A percentile compares a stretch with the other conserved stretches of the same genome.
phyloP scores from a whole-genome alignment of 73 alveolate species.

The Paramecium bursaria region DNA sequence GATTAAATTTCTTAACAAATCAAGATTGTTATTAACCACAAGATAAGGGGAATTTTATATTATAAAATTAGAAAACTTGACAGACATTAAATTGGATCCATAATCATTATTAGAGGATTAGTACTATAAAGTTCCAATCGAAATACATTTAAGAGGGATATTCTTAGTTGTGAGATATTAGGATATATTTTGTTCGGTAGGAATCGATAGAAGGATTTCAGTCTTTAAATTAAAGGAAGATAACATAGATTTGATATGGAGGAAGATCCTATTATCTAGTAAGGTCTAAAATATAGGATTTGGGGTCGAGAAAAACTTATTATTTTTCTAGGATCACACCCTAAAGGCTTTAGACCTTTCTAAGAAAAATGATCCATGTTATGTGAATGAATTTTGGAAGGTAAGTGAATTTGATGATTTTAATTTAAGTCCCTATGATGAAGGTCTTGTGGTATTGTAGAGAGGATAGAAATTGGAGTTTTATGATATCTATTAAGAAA shows the following conservation, averaged over 20 bases:
- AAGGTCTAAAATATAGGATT: slow-evolving; percentile 4
- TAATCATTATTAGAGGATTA: not conserved
- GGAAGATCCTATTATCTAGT: not conserved
- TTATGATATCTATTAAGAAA: slow-evolving; percentile 10
- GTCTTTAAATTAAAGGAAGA: no score
- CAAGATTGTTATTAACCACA: not conserved
- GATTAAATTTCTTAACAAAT: slow-evolving; percentile 12
- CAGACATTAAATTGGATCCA: slow-evolving; percentile 29
- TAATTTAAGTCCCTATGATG: slow-evolving; percentile 14
- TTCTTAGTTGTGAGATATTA: not conserved
- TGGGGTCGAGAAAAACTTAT: slow-evolving; percentile 9
- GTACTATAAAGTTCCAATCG: slow-evolving; percentile 21
- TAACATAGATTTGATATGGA: slow-evolving; percentile 35
- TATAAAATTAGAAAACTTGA: not conserved
- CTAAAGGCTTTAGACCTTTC: slow-evolving; percentile 21
- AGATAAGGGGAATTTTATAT: slow-evolving; percentile 30
- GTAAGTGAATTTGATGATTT: not conserved
- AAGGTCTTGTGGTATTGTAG: not conserved
- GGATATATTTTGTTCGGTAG: slow-evolving; percentile 26
- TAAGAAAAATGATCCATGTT: not conserved
- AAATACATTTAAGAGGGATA: slow-evolving; percentile 32
- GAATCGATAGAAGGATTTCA: slow-evolving; percentile 36
- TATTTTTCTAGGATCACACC: slow-evolving; percentile 6
- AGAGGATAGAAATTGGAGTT: slow-evolving; percentile 23
- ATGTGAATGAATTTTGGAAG: slow-evolving; percentile 54